phyloP scores from a whole-genome alignment of 2,329 filamentous ascomycete species.

The Talaromyces sp. region DNA sequence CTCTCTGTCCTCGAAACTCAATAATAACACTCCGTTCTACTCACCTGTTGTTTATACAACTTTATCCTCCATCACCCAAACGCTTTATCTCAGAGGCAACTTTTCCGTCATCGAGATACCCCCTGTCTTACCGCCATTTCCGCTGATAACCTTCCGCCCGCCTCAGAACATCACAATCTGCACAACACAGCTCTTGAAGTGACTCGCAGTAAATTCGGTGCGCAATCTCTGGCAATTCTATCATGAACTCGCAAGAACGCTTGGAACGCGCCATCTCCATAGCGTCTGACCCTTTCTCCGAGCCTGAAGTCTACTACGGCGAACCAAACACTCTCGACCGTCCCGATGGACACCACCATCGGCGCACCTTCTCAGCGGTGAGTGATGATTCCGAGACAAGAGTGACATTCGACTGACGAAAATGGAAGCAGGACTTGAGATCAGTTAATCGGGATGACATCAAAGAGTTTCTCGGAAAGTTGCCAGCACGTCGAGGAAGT shows the following conservation, averaged over 20 bases:
- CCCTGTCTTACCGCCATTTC: slow-evolving; percentile 11
- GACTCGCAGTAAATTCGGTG: background rate
- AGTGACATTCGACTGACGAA: background rate
- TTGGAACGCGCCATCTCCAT: slow-evolving; percentile 32
- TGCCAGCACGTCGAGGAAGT: slow-evolving; percentile 43
- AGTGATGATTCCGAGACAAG: slow-evolving; percentile 29
- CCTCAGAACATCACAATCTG: background rate
- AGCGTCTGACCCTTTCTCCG: slow-evolving; percentile 55
- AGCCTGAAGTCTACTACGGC: slow-evolving; percentile 61
- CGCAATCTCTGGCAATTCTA: slow-evolving; percentile 18
- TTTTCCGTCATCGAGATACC: background rate
- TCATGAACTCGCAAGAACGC: slow-evolving; percentile 44
- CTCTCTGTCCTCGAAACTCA: background rate
- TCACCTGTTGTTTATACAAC: background rate
- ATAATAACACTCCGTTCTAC: background rate
- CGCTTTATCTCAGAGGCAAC: background rate
- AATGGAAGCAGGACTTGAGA: slow-evolving; percentile 33
- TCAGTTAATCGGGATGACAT: slow-evolving; percentile 39
- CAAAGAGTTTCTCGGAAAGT: slow-evolving; percentile 34
- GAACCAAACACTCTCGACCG: slow-evolving; percentile 41
- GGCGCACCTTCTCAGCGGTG: slow-evolving; percentile 58
- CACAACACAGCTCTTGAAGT: background rate
- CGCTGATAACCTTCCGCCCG: background rate
- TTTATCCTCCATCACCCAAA: background rate
- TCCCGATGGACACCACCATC: slow-evolving; percentile 46